Evolutionary conservation across 768 basidiomycete species (phyloP).

Genomic region (Termitomyces sp.): DNA sequence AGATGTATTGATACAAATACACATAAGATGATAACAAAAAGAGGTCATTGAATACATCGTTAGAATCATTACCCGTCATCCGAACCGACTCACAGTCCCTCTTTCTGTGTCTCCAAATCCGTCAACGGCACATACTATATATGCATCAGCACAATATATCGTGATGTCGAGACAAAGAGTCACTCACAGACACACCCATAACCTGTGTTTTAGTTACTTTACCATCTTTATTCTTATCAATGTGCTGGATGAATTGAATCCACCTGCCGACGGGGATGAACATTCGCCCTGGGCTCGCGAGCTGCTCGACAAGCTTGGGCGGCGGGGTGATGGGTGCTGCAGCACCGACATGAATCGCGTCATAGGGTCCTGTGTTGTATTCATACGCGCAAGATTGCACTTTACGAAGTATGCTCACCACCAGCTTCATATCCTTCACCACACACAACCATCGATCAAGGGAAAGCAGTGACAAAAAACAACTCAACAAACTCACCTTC

Average conservation of each 20-base stretch:
- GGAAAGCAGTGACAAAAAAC: not conserved
- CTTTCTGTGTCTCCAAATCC: slow-evolving; percentile 47
- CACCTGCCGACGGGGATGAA: slow-evolving; percentile 86
- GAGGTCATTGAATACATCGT: not conserved
- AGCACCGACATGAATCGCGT: slow-evolving; percentile 93
- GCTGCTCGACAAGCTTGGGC: slow-evolving; percentile 69
- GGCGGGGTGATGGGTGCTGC: slow-evolving; percentile 84
- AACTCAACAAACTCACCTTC: slow-evolving; percentile 39
- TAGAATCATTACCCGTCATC: not conserved
- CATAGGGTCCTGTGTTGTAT: slow-evolving; percentile 53
- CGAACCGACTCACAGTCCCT: not conserved
- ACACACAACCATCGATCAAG: not conserved
- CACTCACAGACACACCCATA: slow-evolving; percentile 80
- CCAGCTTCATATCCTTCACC: slow-evolving; percentile 34
- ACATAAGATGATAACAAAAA: not conserved
- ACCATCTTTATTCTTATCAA: slow-evolving; percentile 78
- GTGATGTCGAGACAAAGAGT: not conserved
- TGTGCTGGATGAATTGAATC: slow-evolving; percentile 61
- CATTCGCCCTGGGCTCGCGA: slow-evolving; percentile 76
- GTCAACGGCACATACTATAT: slow-evolving; percentile 70
- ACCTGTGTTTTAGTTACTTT: slow-evolving; percentile 60
- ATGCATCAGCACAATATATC: not conserved
- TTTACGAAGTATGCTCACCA: slow-evolving; percentile 24
- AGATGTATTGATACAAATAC: not conserved
- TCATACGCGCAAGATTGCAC: no score